A percentile compares a stretch with the other conserved stretches of the same genome.
Conservation (phyloP, 805 yeast genomes). For the Nakazawaea wyomingensis region DNA sequence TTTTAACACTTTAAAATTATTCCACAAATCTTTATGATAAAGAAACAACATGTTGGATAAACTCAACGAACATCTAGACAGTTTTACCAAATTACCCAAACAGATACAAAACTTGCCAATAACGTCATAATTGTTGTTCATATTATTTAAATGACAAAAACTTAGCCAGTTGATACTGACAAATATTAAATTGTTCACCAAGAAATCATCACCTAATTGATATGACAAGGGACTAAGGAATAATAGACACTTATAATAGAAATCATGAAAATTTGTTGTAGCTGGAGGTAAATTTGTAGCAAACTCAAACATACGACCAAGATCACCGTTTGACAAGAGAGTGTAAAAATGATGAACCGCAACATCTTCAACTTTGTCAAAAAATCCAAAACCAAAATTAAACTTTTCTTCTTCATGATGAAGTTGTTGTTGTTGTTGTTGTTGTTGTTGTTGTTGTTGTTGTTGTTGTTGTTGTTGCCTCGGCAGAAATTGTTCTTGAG, state of each 20-base stretch:
- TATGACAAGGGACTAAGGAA: constrained; percentile 10
- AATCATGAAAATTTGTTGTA: background rate
- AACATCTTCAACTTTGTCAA: background rate
- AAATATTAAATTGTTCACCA: constrained; percentile 6
- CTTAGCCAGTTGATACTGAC: background rate
- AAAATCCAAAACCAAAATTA: too few relatives aligned
- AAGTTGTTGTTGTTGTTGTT: background rate
- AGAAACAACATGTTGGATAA: constrained; percentile 3
- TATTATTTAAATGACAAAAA: background rate
- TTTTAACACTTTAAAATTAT: background rate
- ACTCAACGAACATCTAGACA: constrained; percentile 10
- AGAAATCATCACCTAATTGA: constrained; percentile 4
- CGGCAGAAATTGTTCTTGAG: background rate
- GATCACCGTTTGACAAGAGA: background rate
- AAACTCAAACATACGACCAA: background rate
- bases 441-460: background rate
- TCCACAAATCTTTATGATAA: background rate
- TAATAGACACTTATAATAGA: background rate
- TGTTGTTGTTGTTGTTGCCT: background rate
- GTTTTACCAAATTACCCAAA: constrained; percentile 2
- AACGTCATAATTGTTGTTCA: background rate
- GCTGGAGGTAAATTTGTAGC: background rate
- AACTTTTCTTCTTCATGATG: too few relatives aligned
- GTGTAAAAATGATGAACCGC: background rate
- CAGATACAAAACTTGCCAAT: background rate